Conservation (phyloP, 1,284 basidiomycete species). For the Malassezia restricta region DNA sequence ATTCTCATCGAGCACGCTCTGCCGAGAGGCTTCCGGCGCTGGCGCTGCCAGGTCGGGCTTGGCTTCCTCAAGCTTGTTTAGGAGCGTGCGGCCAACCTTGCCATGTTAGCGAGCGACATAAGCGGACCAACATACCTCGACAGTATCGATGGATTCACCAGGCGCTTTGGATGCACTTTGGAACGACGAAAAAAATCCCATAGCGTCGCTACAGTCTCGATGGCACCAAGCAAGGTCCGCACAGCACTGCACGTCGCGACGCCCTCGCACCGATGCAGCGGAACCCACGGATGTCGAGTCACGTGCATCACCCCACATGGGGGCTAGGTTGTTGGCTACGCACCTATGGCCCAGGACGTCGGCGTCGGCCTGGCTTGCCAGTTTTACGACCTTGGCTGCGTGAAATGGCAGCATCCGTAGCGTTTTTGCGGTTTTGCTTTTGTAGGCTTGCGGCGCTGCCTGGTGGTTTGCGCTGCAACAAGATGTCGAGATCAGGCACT, state of each 20-base stretch:
- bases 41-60: constrained; percentile 20
- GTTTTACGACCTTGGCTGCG: constrained; percentile 12
- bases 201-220: neutral
- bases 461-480: constrained; percentile 5
- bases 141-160: constrained; percentile 1
- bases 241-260: no score
- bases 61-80: constrained; percentile 24
- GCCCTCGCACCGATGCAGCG: no score
- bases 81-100: constrained; percentile 26
- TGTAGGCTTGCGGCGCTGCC: constrained; percentile 3
- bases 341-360: neutral
- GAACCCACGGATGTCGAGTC: no score
- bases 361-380: constrained; percentile 5
- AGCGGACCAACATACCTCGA: constrained; percentile 3
- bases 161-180: neutral
- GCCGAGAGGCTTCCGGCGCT: constrained; percentile 22
- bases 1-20: constrained; percentile 28
- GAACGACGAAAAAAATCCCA: constrained; percentile 9
- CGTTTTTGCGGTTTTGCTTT: neutral
- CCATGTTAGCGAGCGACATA: neutral
- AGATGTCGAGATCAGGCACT: constrained; percentile 4
- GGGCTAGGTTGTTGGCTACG: no score
- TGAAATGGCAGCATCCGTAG: neutral
- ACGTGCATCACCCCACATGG: no score
- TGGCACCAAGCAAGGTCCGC: no score